A percentile compares a stretch with the other conserved stretches of the same genome.
Evolutionary conservation across 225 moss, liverwort and hornwort species (phyloP).

Genomic region (Sphagnum tenellum): DNA sequence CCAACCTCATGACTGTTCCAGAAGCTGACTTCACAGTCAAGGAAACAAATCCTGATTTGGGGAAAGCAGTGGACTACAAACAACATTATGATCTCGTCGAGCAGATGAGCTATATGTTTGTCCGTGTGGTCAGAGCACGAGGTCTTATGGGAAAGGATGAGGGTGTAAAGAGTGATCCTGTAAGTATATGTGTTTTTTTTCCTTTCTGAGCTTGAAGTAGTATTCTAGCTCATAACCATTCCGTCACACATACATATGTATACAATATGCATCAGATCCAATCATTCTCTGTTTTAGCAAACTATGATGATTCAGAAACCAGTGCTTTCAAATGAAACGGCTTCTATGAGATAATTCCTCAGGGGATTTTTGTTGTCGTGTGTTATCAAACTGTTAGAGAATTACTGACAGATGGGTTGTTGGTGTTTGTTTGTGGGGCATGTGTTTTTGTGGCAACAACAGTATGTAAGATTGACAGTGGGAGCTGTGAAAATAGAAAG

Average conservation of each 20-base stretch:
- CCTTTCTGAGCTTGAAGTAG: no score
- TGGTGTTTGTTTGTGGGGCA: no score
- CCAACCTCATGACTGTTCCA: slow-evolving; percentile 39
- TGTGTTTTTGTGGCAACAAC: not conserved
- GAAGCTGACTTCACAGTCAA: slow-evolving; percentile 66
- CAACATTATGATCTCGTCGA: slow-evolving; percentile 90
- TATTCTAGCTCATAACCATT: no score
- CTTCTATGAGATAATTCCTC: no score
- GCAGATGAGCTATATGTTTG: slow-evolving; percentile 71
- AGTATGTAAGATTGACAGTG: slow-evolving; percentile 73
- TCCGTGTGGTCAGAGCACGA: slow-evolving; percentile 67
- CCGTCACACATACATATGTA: no score
- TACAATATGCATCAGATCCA: no score
- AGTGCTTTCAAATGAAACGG: no score
- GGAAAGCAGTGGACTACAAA: slow-evolving; percentile 67
- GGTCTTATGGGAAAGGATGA: slow-evolving; percentile 62
- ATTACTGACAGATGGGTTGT: no score
- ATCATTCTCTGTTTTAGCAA: no score
- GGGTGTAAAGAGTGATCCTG: slow-evolving; percentile 71
- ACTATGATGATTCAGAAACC: no score
- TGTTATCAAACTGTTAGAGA: no score
- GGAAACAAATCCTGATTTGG: slow-evolving; percentile 64
- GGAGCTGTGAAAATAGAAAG: slow-evolving; percentile 67
- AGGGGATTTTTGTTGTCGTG: no score
- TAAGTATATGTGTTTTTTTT: slow-evolving; percentile 2